phyloP scores from a whole-genome alignment of 2,329 filamentous ascomycete genomes.

The Basipetospora chlamydospora region DNA sequence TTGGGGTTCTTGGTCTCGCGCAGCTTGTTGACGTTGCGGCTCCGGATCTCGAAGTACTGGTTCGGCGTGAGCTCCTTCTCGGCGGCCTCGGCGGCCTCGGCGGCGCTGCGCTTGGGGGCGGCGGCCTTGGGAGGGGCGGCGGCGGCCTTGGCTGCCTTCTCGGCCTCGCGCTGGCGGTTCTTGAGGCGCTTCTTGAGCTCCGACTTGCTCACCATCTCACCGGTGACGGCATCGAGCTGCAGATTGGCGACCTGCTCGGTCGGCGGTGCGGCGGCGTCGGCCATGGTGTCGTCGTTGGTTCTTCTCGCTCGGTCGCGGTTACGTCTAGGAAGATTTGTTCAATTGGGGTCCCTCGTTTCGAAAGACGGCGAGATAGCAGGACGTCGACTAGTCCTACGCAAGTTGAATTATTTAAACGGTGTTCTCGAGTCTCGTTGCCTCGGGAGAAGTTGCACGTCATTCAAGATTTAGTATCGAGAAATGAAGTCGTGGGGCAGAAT shows the following conservation, averaged over 20 bases:
- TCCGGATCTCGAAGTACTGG: slow-evolving; percentile 91
- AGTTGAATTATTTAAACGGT: no score
- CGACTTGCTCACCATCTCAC: slow-evolving; percentile 71
- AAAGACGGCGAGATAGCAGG: no score
- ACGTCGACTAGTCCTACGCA: no score
- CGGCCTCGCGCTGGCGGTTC: slow-evolving; percentile 70
- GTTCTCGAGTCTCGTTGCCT: no score
- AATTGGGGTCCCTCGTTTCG: no score
- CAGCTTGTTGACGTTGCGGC: slow-evolving; percentile 63
- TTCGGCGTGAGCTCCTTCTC: slow-evolving; percentile 43
- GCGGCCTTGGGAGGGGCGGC: slow-evolving; percentile 43
- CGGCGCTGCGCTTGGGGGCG: slow-evolving; percentile 58
- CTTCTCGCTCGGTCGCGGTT: not conserved
- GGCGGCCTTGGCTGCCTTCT: slow-evolving; percentile 78
- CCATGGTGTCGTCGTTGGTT: slow-evolving; percentile 12
- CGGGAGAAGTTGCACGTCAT: no score
- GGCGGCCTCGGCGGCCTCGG: slow-evolving; percentile 48
- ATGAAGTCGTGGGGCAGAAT: no score
- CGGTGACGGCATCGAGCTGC: slow-evolving; percentile 82
- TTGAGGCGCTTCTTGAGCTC: slow-evolving; percentile 95
- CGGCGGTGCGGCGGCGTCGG: slow-evolving; percentile 23
- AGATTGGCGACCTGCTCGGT: slow-evolving; percentile 52
- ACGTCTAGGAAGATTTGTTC: no score
- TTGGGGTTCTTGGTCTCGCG: slow-evolving; percentile 60
- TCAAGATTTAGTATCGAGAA: no score